Evolutionary conservation across 73 alveolate species (phyloP), one percentile per base, ranked within the genome.

Genomic region (Effrenium voratum): DNA sequence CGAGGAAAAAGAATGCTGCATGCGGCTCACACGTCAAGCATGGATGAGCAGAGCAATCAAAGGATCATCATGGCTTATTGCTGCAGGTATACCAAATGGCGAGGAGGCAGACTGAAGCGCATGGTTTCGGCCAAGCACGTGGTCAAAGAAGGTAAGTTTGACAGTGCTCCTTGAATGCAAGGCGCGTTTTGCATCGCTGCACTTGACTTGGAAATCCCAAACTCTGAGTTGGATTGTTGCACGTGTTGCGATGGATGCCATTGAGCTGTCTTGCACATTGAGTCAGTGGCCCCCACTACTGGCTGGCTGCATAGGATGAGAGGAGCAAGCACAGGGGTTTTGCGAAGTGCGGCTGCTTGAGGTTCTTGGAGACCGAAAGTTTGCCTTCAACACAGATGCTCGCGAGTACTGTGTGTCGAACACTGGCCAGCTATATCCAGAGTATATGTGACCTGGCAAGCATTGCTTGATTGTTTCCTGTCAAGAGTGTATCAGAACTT

Each of bases 281-380:
- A n/a, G 45, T 52, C 8, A 19, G 63, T 52, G 26, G 63, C 19
- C 63, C 63, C n/a, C n/a, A n/a, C n/a, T n/a, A n/a, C n/a, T n/a
- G n/a, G n/a, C n/a, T n/a, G n/a, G n/a, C n/a, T n/a, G n/a, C n/a
- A n/a, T n/a, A n/a, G n/a, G n/a, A n/a, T n/a, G n/a, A n/a, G n/a
- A n/a, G n/a, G n/a, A n/a, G n/a, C n/a, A n/a, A n/a, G n/a, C n/a
- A n/a, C n/a, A n/a, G n/a, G 63, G 8, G 63, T 45, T 8, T 28
- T 22, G 10, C 68, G 32, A 34, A 8, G n/a, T n/a, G n/a, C n/a
- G n/a, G n/a, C n/a, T n/a, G n/a, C n/a, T n/a, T 40, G 16, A 90
- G 97, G 97, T 90, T 57, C 73, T 90, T 36, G 97, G 97, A n/a
- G 97, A 90, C 73, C 79, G 97, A 75, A 90, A 70, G 97, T 90